Percentiles rank a stretch among this genome's conserved stretches.
These are phyloP conservation scores for Ramaria sp. DNA, from an alignment of 768 basidiomycete genomes.

Conservation along the genomic window DNA sequence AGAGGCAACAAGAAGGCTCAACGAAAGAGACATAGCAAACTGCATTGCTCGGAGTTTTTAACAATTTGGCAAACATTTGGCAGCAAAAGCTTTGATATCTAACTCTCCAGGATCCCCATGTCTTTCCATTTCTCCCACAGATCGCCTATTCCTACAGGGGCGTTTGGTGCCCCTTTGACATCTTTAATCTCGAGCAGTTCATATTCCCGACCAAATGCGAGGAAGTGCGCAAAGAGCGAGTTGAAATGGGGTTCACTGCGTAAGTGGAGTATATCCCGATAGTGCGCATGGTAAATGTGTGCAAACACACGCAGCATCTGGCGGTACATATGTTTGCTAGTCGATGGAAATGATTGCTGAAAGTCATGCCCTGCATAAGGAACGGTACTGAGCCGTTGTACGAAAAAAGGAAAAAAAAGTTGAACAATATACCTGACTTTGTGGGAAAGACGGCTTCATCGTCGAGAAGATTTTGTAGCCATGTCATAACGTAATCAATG, in stretches of 20 bases:
- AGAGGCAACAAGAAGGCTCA: too few relatives aligned
- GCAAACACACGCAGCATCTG: slow-evolving; percentile 96
- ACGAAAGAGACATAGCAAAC: too few relatives aligned
- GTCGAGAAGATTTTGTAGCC: slow-evolving; percentile 87
- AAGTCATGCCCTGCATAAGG: slow-evolving; percentile 63
- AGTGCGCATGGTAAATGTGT: slow-evolving; percentile 95
- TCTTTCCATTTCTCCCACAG: slow-evolving; percentile 89
- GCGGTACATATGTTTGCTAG: slow-evolving; percentile 88
- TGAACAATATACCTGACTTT: slow-evolving; percentile 61
- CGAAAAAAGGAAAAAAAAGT: slow-evolving; percentile 2
- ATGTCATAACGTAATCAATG: slow-evolving; percentile 97
- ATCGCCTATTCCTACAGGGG: slow-evolving; percentile 57
- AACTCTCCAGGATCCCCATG: slow-evolving; percentile 59
- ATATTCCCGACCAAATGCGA: slow-evolving; percentile 92
- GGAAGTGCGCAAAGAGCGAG: slow-evolving; percentile 94
- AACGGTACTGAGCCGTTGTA: background rate
- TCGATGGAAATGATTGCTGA: slow-evolving; percentile 78
- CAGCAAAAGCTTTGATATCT: background rate
- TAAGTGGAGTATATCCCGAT: slow-evolving; percentile 81
- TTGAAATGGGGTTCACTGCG: slow-evolving; percentile 94
- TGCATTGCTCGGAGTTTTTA: background rate
- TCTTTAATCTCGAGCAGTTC: slow-evolving; percentile 85
- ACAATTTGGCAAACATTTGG: background rate
- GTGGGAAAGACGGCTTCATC: slow-evolving; percentile 94
- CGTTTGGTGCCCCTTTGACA: slow-evolving; percentile 55